These are phyloP conservation scores for Kockiozyma suomiensis DNA, from an alignment of 805 yeast genomes.

Conservation along the genomic window DNA sequence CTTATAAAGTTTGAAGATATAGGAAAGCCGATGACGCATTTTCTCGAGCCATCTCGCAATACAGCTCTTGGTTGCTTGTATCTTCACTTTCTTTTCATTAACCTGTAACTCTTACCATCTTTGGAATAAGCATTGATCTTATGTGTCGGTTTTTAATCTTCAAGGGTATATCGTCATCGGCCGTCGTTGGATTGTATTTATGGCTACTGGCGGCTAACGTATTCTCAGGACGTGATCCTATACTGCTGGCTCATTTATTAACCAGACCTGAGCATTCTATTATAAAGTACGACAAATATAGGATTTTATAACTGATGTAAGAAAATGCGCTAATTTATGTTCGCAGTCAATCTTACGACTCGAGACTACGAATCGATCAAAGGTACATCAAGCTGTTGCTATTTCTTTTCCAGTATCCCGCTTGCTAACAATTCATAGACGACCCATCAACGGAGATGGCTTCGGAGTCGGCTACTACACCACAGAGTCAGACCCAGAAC, in stretches of 20 bases:
- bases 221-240: slow-evolving; percentile 72
- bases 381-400: slow-evolving; percentile 26
- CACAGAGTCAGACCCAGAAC: slow-evolving; percentile 52
- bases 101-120: too few species aligned
- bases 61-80: too few species aligned
- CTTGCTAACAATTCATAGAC: slow-evolving; percentile 44
- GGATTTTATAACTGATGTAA: too few species aligned
- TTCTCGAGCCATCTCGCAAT: not conserved
- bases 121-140: too few species aligned
- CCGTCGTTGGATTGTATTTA: not conserved
- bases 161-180: slow-evolving; percentile 48
- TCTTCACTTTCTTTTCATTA: too few species aligned
- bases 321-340: too few species aligned
- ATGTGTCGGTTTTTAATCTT: slow-evolving; percentile 95
- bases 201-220: not conserved
- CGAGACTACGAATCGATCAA: slow-evolving; percentile 81
- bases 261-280: slow-evolving; percentile 97
- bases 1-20: not conserved
- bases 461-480: slow-evolving; percentile 94
- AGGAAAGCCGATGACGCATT: not conserved
- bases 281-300: slow-evolving; percentile 56
- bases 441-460: slow-evolving; percentile 98
- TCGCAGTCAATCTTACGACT: slow-evolving; percentile 78
- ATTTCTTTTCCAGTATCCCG: too few species aligned
- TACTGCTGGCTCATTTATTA: slow-evolving; percentile 78